phyloP scores from a whole-genome alignment of 192 early-diverging fungal species.

The Phlyctochytrium bullatum region DNA sequence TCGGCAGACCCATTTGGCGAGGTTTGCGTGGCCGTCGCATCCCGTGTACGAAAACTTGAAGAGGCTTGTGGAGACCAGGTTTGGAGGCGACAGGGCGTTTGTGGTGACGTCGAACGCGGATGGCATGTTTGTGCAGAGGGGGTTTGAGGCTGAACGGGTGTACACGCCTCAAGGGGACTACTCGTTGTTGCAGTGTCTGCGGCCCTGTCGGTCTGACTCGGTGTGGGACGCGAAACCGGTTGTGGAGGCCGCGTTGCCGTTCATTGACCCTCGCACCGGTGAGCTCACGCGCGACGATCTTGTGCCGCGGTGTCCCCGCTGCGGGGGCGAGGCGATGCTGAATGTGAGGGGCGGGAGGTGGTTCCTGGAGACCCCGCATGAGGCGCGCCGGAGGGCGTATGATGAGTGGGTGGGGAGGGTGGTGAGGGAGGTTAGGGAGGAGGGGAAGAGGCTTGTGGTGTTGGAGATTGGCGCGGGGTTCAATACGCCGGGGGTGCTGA shows the following conservation, averaged over 20 bases:
- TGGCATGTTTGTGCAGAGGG: conserved; percentile 32
- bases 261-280: conserved; percentile 12
- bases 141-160: conserved; percentile 14
- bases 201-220: conserved; percentile 8
- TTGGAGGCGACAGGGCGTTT: conserved; percentile 13
- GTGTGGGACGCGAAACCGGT: conserved; percentile 5
- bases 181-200: conserved; percentile 20
- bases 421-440: background rate
- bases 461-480: conserved; percentile 32
- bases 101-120: conserved; percentile 27
- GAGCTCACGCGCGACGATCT: conserved; percentile 8
- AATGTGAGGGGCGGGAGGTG: conserved; percentile 30
- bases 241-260: conserved; percentile 13
- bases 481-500: conserved; percentile 26
- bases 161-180: conserved; percentile 32
- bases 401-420: conserved; percentile 8
- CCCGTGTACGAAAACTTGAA: conserved; percentile 16
- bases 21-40: conserved; percentile 20
- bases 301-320: conserved; percentile 16
- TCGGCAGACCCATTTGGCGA: conserved; percentile 15
- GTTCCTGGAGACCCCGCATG: conserved; percentile 22
- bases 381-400: conserved; percentile 10
- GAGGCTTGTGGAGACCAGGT: conserved; percentile 1
- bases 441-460: conserved; percentile 25
- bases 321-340: conserved; percentile 19